Base-by-base conservation (phyloP, 352 stramenopile species). In the Phytophthora parvispora region DNA sequence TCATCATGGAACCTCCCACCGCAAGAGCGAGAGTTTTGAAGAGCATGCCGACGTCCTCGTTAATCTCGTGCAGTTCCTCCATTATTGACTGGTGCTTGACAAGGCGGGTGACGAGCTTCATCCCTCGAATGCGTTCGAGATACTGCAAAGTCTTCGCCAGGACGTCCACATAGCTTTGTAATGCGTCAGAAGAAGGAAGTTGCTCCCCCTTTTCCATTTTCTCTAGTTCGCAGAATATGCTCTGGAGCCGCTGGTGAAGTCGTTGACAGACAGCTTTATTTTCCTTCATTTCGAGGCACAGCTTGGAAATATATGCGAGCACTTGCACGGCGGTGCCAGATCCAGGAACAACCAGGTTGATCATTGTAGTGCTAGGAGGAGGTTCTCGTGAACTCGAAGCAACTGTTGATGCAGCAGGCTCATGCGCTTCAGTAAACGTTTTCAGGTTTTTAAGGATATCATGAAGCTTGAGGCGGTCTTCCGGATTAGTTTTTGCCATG, bases 251-350 rank as follows among this genome's bases (percentile, higher is more conserved):
- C 36, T n/a, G 16, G 36, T 45, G 36, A 45, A 45, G 16, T 22
- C 16, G 6, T 24, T 10, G 36, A 7, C 4, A 45, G n/a, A n/a
- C n/a, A n/a, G n/a, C n/a, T n/a, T n/a, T n/a, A n/a, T n/a, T n/a
- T 36, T 77, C 63, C 32, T 62, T 69, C 53, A 69, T 69, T 27
- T 73, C 32, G 16, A 40, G 13, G 18, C 64, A 66, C 1, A 72
- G 36, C n/a, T 47, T 2, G 0, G 32, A 13, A 8, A 69, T 72
- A 6, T n/a, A n/a, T n/a, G n/a, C n/a, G n/a, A n/a, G 54, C 12
- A 29, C 55, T 5, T 59, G 9, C 13, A 56, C 48, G 4, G 68
- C 50, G 0, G 50, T 18, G 6, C 64, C 64, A 3, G 45, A 48
- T 1, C 64, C 65, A 29, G 64, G 69, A 12, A 69, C 24, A 25